phyloP scores from a whole-genome alignment of 495 filamentous ascomycete species.

The Podospora fimiseda region DNA sequence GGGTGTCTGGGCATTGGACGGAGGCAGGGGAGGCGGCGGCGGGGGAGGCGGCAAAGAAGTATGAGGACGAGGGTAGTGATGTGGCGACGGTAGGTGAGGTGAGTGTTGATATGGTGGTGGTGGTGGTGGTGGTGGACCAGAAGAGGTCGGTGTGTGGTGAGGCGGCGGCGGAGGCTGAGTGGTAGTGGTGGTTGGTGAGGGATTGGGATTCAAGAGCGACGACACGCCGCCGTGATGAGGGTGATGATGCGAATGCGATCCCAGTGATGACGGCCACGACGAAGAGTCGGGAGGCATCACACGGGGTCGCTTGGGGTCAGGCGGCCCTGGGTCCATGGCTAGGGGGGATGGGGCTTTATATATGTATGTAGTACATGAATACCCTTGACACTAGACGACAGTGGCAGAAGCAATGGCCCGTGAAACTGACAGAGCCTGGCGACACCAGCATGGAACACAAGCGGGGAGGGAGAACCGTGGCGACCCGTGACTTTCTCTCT shows the following conservation, averaged over 20 bases:
- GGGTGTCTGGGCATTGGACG: slow-evolving; percentile 18
- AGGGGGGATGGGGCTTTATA: slow-evolving; percentile 31
- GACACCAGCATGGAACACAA: slow-evolving; percentile 25
- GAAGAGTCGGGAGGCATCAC: slow-evolving; percentile 29
- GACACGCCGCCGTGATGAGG: slow-evolving; percentile 33
- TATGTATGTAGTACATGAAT: slow-evolving; percentile 31
- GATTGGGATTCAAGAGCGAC: slow-evolving; percentile 40
- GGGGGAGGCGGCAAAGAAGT: slow-evolving; percentile 22
- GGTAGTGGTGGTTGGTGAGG: slow-evolving; percentile 31
- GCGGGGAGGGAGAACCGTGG: slow-evolving; percentile 9
- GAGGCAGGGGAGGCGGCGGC: slow-evolving; percentile 14
- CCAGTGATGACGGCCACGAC: slow-evolving; percentile 40
- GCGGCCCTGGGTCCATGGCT: slow-evolving; percentile 46
- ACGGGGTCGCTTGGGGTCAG: slow-evolving; percentile 44
- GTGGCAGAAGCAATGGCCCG: slow-evolving; percentile 14
- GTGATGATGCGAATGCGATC: too few relatives aligned
- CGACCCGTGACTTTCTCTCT: slow-evolving; percentile 14
- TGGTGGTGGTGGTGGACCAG: too few relatives aligned
- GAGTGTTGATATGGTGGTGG: slow-evolving; percentile 35
- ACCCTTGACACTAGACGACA: slow-evolving; percentile 35
- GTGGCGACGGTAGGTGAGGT: slow-evolving; percentile 16
- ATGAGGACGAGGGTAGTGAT: slow-evolving; percentile 34
- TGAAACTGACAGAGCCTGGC: slow-evolving; percentile 14
- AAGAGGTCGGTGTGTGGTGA: slow-evolving; percentile 37
- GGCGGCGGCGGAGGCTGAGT: too few relatives aligned